Conservation (phyloP, 1,284 basidiomycete genomes). For the Serendipita sp. region DNA sequence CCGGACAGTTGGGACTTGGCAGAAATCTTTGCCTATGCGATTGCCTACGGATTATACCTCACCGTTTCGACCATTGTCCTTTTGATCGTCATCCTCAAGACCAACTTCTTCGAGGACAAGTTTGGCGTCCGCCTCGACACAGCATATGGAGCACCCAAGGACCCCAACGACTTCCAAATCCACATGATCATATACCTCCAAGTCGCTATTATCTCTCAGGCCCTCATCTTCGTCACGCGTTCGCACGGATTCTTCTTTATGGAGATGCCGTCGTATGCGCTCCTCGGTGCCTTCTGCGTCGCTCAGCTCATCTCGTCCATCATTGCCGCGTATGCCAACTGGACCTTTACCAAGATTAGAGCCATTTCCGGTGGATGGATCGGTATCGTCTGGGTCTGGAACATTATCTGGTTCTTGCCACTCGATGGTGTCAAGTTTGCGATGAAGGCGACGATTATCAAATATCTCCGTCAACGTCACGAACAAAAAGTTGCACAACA, state of each 20-base stretch:
- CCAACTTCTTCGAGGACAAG: slow-evolving; percentile 77
- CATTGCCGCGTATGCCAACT: slow-evolving; percentile 85
- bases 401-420: slow-evolving; percentile 89
- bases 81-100: slow-evolving; percentile 75
- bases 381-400: slow-evolving; percentile 94
- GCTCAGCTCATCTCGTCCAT: slow-evolving; percentile 91
- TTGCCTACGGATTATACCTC: slow-evolving; percentile 90
- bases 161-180: slow-evolving; percentile 55
- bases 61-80: slow-evolving; percentile 78
- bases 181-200: slow-evolving; percentile 78
- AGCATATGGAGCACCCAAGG: slow-evolving; percentile 31
- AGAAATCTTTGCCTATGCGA: slow-evolving; percentile 91
- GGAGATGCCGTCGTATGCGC: slow-evolving; percentile 85
- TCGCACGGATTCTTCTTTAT: slow-evolving; percentile 96
- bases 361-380: slow-evolving; percentile 85
- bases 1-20: slow-evolving; percentile 92
- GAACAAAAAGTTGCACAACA: slow-evolving; percentile 31
- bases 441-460: slow-evolving; percentile 88
- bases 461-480: slow-evolving; percentile 60
- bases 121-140: slow-evolving; percentile 56
- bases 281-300: slow-evolving; percentile 80
- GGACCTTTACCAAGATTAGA: slow-evolving; percentile 75
- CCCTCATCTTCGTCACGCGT: slow-evolving; percentile 93
- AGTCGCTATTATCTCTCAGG: slow-evolving; percentile 96
- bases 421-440: slow-evolving; percentile 92